These are phyloP conservation scores for Blastobotrys buckinghamii DNA, from an alignment of 1,139 yeast species.

Conservation along the genomic window DNA sequence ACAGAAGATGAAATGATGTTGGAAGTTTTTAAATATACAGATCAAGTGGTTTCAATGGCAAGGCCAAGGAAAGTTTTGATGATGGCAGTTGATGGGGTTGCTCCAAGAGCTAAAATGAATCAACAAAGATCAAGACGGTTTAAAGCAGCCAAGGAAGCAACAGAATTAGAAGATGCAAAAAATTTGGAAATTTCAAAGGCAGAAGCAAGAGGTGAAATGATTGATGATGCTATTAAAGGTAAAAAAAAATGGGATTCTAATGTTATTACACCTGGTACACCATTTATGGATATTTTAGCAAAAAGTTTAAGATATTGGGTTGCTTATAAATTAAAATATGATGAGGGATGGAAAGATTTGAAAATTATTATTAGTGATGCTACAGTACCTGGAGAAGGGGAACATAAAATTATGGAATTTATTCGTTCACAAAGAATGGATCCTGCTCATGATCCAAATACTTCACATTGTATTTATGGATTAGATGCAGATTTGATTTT, in stretches of 20 bases:
- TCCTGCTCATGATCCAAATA: conserved; percentile 71
- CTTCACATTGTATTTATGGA: conserved; percentile 94
- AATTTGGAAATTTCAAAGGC: conserved; percentile 57
- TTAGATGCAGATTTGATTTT: conserved; percentile 96
- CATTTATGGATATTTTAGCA: conserved; percentile 91
- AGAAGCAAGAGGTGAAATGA: conserved; percentile 37
- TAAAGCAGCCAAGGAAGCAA: conserved; percentile 90
- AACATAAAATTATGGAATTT: conserved; percentile 95
- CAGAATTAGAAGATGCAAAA: conserved; percentile 35
- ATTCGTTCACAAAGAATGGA: conserved; percentile 77
- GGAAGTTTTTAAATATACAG: conserved; percentile 84
- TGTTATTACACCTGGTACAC: conserved; percentile 99
- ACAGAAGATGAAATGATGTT: conserved; percentile 94
- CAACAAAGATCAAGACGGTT: conserved; percentile 96
- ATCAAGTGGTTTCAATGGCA: conserved; percentile 85
- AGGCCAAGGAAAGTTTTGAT: conserved; percentile 83
- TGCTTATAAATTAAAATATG: conserved; percentile 83
- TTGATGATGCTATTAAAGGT: conserved; percentile 38
- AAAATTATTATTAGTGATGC: conserved; percentile 88
- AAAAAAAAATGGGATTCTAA: conserved; percentile 78
- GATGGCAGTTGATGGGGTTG: conserved; percentile 98
- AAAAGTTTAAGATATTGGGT: conserved; percentile 81
- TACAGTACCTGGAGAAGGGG: conserved; percentile 99
- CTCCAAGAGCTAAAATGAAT: conserved; percentile 98
- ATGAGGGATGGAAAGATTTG: conserved; percentile 84